Evolutionary conservation across 352 stramenopile genomes (phyloP), one percentile per base, ranked within the genome.

Genomic region (Phytopythium boreale): DNA sequence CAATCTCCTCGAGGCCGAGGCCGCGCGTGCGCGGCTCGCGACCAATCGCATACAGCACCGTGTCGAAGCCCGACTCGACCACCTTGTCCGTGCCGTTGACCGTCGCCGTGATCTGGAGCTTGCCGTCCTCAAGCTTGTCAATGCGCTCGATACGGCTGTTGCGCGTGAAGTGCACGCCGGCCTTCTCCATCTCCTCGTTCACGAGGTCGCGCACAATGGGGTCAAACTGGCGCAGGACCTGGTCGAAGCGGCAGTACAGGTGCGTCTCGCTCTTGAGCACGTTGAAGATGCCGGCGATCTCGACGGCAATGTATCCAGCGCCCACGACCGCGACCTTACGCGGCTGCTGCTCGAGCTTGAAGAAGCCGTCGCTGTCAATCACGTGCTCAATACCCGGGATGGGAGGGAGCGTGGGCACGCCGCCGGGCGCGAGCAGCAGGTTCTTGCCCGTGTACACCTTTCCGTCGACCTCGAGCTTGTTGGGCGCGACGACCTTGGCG

Each of bases 301-400:
- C 97, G 17, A 98, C 92, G 36, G 93, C 96, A 75, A 99, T 99
- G 84, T 99, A 99, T 24, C 97, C 97, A 19, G 90, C 96, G 55
- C 97, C 97, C 12, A 99, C 87, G 2, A 99, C 93, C 9, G 97
- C 90, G 19, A 95, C 91, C 66, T 95, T 96, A 59, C 90, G 75
- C 1, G 97, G 97, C 67, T 93, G 83, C 43, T 81, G 70, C 70
- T 98, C 86, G 41, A 99, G 74, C 36, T 97, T 89, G 79, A 99
- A 99, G 80, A 99, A 99, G 22, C 88, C 96, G 80, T 99, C 95
- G 55, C 79, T 97, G 50, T 94, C 91, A 68, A 99, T 99, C 56
- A 80, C 86, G 67, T 98, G 81, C 74, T 99, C 96, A 12, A 80
- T 92, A 41, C 96, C 88, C 1, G 88, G 88, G 34, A 98, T 81